phyloP scores from a whole-genome alignment of 1,284 basidiomycete genomes.

The Sporisorium exsertum region DNA sequence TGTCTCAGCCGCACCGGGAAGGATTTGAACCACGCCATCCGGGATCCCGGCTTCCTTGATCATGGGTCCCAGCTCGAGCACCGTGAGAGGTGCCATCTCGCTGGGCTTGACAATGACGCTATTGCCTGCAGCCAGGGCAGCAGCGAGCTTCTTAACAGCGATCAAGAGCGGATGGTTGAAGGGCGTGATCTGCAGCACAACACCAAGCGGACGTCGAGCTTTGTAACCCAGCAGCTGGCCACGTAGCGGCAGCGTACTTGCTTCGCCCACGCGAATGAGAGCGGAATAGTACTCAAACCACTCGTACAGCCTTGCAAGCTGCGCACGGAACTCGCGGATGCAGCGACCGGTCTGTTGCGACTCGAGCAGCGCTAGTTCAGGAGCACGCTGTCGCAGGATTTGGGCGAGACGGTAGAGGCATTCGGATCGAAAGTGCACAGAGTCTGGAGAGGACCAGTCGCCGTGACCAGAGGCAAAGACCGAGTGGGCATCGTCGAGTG shows the following conservation, averaged over 20 bases:
- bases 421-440: conserved; percentile 28
- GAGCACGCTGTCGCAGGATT: conserved; percentile 25
- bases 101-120: conserved; percentile 79
- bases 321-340: conserved; percentile 35
- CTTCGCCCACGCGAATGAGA: conserved; percentile 17
- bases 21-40: conserved; percentile 77
- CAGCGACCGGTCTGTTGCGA: conserved; percentile 33
- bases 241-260: conserved; percentile 75
- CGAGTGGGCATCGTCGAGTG: conserved; percentile 19
- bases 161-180: conserved; percentile 76
- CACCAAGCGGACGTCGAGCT: conserved; percentile 80
- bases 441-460: conserved; percentile 22
- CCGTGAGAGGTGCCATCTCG: conserved; percentile 81
- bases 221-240: conserved; percentile 82
- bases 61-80: conserved; percentile 79
- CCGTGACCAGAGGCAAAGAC: conserved; percentile 24
- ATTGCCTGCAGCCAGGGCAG: conserved; percentile 85
- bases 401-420: conserved; percentile 23
- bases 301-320: conserved; percentile 35
- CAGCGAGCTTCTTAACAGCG: conserved; percentile 85
- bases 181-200: conserved; percentile 80
- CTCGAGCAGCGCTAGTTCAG: conserved; percentile 28
- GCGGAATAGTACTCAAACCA: conserved; percentile 41
- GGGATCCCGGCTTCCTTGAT: conserved; percentile 79
- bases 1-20: conserved; percentile 77